These are phyloP conservation scores for Yamadazyma triangularis DNA, from an alignment of 1,139 yeast genomes.

Conservation along the genomic window DNA sequence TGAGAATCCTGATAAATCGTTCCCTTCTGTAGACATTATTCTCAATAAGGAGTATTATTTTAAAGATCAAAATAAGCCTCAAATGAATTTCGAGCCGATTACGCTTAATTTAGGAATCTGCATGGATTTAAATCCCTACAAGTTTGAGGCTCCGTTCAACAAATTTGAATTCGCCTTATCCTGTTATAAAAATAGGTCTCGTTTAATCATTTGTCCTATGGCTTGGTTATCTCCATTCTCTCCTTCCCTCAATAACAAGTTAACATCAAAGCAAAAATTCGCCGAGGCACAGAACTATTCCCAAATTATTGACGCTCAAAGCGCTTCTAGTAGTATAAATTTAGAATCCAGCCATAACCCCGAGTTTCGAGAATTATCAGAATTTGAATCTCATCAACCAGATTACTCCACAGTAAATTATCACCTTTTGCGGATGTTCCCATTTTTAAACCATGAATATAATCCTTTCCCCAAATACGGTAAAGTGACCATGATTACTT, in stretches of 20 bases:
- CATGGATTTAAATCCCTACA: slow-evolving; percentile 89
- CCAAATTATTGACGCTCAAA: background rate
- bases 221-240: slow-evolving; percentile 75
- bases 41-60: slow-evolving; percentile 26
- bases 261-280: slow-evolving; percentile 8
- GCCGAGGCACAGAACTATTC: background rate
- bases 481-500: slow-evolving; percentile 41
- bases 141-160: slow-evolving; percentile 74
- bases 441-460: slow-evolving; percentile 47
- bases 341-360: slow-evolving; percentile 1
- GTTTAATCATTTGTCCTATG: slow-evolving; percentile 72
- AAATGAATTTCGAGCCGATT: background rate
- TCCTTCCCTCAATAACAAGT: slow-evolving; percentile 32
- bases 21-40: slow-evolving; percentile 37
- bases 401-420: slow-evolving; percentile 35
- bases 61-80: background rate
- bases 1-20: slow-evolving; percentile 57
- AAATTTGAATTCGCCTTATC: slow-evolving; percentile 65
- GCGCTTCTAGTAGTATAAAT: background rate
- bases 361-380: slow-evolving; percentile 1
- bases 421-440: slow-evolving; percentile 73
- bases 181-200: slow-evolving; percentile 45
- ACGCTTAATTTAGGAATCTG: slow-evolving; percentile 76
- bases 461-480: slow-evolving; percentile 23
- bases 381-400: slow-evolving; percentile 17